These are phyloP conservation scores for Pelomyxa schiedti DNA, from an alignment of 78 protist species.

Conservation along the genomic window DNA sequence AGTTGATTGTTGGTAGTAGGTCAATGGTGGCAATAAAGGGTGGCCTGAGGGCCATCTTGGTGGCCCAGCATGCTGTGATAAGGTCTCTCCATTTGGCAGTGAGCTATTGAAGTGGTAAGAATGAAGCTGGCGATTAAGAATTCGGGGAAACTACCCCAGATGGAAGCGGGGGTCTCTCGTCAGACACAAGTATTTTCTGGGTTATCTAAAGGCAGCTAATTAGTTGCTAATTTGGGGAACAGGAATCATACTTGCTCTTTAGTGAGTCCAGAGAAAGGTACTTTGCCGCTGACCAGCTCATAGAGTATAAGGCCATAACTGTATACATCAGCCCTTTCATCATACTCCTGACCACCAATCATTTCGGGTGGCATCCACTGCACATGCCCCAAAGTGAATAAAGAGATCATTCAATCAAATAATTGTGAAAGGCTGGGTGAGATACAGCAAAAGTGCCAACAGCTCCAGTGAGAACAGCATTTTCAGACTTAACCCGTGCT, in stretches of 20 bases:
- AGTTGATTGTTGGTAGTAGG: neutral
- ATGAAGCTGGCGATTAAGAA: too few species aligned
- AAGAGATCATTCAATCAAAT: too few species aligned
- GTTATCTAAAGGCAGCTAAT: too few species aligned
- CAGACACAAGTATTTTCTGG: neutral
- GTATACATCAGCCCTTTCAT: constrained; percentile 13
- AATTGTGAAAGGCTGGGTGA: too few species aligned
- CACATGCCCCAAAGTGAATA: too few species aligned
- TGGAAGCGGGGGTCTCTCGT: neutral
- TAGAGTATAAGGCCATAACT: constrained; percentile 20
- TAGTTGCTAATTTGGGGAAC: too few species aligned
- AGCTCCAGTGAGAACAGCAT: neutral
- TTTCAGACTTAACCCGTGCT: neutral
- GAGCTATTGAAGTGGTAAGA: too few species aligned
- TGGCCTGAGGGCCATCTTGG: neutral
- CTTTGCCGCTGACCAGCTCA: constrained; percentile 7
- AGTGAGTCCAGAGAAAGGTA: constrained; percentile 4
- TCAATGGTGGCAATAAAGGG: neutral
- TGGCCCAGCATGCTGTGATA: neutral
- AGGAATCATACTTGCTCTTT: neutral
- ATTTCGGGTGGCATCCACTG: constrained; percentile 33
- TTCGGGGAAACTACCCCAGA: neutral
- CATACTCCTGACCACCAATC: constrained; percentile 1
- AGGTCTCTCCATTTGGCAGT: neutral
- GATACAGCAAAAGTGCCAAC: neutral